These are phyloP conservation scores for Geotrichum reessii DNA, from an alignment of 1,139 yeast genomes.

Conservation along the genomic window DNA sequence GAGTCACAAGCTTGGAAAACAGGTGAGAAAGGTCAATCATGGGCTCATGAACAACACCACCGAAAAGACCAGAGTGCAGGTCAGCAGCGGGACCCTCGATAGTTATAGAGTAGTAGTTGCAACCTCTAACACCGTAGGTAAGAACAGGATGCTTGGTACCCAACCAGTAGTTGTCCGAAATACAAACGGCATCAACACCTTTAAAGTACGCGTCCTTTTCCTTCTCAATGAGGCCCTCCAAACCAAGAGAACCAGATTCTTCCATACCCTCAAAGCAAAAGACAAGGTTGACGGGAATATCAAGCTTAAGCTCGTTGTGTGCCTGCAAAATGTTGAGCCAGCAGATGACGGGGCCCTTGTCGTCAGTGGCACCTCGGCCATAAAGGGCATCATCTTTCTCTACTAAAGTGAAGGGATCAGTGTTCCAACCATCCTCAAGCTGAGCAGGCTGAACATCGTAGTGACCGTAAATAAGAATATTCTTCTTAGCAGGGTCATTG, in stretches of 20 bases:
- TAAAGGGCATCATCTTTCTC: slow-evolving; percentile 59
- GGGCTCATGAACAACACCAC: slow-evolving; percentile 97
- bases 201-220: slow-evolving; percentile 80
- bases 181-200: slow-evolving; percentile 89
- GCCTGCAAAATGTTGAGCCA: slow-evolving; percentile 95
- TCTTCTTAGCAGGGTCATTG: slow-evolving; percentile 70
- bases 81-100: slow-evolving; percentile 94
- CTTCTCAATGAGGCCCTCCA: slow-evolving; percentile 70
- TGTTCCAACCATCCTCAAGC: slow-evolving; percentile 88
- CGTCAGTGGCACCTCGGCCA: slow-evolving; percentile 96
- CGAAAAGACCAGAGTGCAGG: slow-evolving; percentile 94
- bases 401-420: slow-evolving; percentile 78
- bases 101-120: slow-evolving; percentile 80
- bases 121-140: slow-evolving; percentile 96
- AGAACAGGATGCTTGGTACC: slow-evolving; percentile 95
- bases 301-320: slow-evolving; percentile 74
- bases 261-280: slow-evolving; percentile 99
- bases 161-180: slow-evolving; percentile 96
- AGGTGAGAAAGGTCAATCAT: slow-evolving; percentile 85
- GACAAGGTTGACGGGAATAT: slow-evolving; percentile 86
- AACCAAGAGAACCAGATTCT: slow-evolving; percentile 91
- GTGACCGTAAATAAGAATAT: slow-evolving; percentile 89
- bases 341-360: slow-evolving; percentile 95
- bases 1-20: slow-evolving; percentile 62
- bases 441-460: slow-evolving; percentile 97